A percentile compares a stretch with the other conserved stretches of the same genome.
Evolutionary conservation across 495 filamentous ascomycete genomes (phyloP).

Genomic region (Cryomyces antarcticus): DNA sequence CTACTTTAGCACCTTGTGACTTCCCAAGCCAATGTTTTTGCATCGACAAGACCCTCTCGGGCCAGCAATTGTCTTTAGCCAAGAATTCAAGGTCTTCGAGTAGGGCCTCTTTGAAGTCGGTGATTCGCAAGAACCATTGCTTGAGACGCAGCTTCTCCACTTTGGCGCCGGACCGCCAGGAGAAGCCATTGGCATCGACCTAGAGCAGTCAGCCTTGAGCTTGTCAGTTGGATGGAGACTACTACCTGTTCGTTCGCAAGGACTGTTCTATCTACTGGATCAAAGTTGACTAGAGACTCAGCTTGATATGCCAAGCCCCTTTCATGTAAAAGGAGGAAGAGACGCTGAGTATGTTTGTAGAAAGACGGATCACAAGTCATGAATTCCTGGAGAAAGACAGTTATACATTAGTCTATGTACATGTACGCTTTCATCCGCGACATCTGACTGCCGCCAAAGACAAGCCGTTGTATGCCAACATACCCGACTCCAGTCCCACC

Average conservation of each 20-base stretch:
- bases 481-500: constrained; percentile 69
- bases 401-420: constrained; percentile 5
- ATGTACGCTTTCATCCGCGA: too few species aligned
- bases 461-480: constrained; percentile 11
- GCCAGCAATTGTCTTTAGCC: constrained; percentile 44
- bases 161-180: constrained; percentile 74
- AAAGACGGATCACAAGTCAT: constrained; percentile 66
- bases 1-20: constrained; percentile 49
- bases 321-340: constrained; percentile 58
- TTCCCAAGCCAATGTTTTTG: constrained; percentile 80
- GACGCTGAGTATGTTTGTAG: constrained; percentile 71
- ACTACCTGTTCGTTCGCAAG: constrained; percentile 64
- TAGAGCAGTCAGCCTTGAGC: constrained; percentile 4
- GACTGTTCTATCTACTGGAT: constrained; percentile 76
- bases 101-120: constrained; percentile 52
- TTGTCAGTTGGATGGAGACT: background rate
- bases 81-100: constrained; percentile 51
- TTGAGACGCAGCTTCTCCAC: constrained; percentile 62
- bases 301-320: constrained; percentile 57
- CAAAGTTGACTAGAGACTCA: constrained; percentile 71
- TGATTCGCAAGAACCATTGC: constrained; percentile 83
- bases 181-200: constrained; percentile 62
- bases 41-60: constrained; percentile 61
- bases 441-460: background rate
- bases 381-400: constrained; percentile 37